A percentile compares a stretch with the other conserved stretches of the same genome.
Evolutionary conservation across 2,329 filamentous ascomycete species (phyloP).

Genomic region (Scorias spongiosa): DNA sequence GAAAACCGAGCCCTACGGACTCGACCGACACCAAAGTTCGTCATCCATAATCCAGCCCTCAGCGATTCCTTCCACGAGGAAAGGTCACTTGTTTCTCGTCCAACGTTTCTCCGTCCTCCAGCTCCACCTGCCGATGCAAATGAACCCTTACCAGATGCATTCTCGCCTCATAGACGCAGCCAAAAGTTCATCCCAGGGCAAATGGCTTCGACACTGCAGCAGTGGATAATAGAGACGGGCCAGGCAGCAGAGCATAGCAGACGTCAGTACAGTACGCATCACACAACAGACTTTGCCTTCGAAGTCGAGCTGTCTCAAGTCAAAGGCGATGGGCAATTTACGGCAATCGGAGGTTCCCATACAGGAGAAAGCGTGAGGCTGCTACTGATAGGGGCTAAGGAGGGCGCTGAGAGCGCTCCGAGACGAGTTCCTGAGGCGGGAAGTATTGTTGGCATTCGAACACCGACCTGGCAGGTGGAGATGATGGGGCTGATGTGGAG

Average conservation of each 20-base stretch:
- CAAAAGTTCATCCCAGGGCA: slow-evolving; percentile 35
- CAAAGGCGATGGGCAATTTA: slow-evolving; percentile 4
- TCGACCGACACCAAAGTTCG: too few species aligned
- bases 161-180: slow-evolving; percentile 37
- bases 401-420: slow-evolving; percentile 1
- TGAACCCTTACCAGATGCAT: slow-evolving; percentile 34
- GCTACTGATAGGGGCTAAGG: slow-evolving; percentile 8
- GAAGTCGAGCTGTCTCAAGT: slow-evolving; percentile 8
- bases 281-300: slow-evolving; percentile 12
- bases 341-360: slow-evolving; percentile 2
- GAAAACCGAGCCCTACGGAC: too few species aligned
- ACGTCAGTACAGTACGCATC: slow-evolving; percentile 9
- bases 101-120: slow-evolving; percentile 25
- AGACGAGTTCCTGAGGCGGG: slow-evolving; percentile 14
- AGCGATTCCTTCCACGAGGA: too few species aligned
- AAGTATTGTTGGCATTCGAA: slow-evolving; percentile 21
- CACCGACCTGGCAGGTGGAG: slow-evolving; percentile 28
- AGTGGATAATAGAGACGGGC: slow-evolving; percentile 34
- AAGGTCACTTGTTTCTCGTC: slow-evolving; percentile 14
- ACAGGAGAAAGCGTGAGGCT: slow-evolving; percentile 5
- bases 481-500: slow-evolving; percentile 21
- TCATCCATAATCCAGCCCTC: too few species aligned
- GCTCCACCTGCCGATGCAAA: slow-evolving; percentile 14
- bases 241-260: slow-evolving; percentile 14
- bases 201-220: slow-evolving; percentile 32